These are phyloP conservation scores for Dryas drummondii DNA, from an alignment of 306 rosid genomes.

Conservation along the genomic window DNA sequence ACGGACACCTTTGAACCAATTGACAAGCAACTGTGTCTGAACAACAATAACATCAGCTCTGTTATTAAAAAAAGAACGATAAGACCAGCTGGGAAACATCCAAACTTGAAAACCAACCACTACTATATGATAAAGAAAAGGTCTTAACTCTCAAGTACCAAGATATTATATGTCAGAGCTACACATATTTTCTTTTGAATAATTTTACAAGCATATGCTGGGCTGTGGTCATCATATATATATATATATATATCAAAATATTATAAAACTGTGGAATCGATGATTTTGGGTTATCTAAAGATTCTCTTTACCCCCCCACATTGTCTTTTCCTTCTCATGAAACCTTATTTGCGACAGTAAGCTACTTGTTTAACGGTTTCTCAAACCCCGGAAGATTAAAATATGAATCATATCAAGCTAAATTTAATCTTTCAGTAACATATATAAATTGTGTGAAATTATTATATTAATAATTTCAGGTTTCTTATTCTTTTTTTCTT, in stretches of 20 bases:
- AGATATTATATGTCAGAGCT: conserved; percentile 4
- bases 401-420: background rate
- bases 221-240: conserved; percentile 19
- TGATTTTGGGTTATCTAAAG: conserved; percentile 31
- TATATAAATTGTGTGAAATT: conserved; percentile 1
- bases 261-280: conserved; percentile 37
- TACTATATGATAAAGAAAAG: conserved; percentile 14
- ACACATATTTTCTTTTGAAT: background rate
- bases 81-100: conserved; percentile 2
- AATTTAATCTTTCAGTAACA: conserved; percentile 38
- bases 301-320: conserved; percentile 37
- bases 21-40: conserved; percentile 1
- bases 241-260: background rate
- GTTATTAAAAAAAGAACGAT: background rate
- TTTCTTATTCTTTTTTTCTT: background rate
- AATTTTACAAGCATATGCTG: conserved; percentile 12
- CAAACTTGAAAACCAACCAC: conserved; percentile 19
- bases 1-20: background rate
- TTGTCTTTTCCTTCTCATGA: conserved; percentile 53
- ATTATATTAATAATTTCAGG: background rate
- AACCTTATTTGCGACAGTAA: conserved; percentile 39
- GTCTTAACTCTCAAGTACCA: background rate
- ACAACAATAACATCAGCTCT: background rate
- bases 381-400: conserved; percentile 16
- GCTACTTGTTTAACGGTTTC: conserved; percentile 22